Base-by-base conservation (phyloP, 2,329 filamentous ascomycete species). In the Leptodontidium sp. region DNA sequence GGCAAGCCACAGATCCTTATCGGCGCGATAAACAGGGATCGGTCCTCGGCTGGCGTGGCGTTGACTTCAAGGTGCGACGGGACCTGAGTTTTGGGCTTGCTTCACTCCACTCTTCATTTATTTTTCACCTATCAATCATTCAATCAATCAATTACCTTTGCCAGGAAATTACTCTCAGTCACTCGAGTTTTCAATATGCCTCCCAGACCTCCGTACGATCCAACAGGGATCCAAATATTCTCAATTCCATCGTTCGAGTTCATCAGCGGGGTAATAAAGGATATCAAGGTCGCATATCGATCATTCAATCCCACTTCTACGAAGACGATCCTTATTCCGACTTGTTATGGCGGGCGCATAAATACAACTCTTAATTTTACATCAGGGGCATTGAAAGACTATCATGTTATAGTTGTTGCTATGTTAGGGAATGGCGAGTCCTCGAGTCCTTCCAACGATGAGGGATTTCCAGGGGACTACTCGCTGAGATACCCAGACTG, bases 331-430 rank as follows among this genome's bases (percentile, higher is more conserved):
- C 75, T 88, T 15, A 81, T 88, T 14, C 82, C 84, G 29, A 88
- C 86, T 1, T 88, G 86, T 75, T 88, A 85, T 74, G 81, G 82
- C 5, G 86, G 87, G 29, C 80, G 80, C 9, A 81, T 89, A 21
- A 80, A 82, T 38, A 80, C 77, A 1, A 87, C 86, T 0, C 72
- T 84, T 2, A 85, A 80, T 55, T 87, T 86, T 71, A 78, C 82
- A 59, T 73, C 76, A 5, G 80, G 80, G 4, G 80, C 81, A 0
- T 74, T 85, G 1, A 75, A 84, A 40, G 69, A 77, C 32, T 76
- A 84, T 74, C 79, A 83, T 67, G 79, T 86, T 14, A 78, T 86
- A 45, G 81, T 84, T 15, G 78, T 84, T 7, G 83, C 83, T 8
- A 78, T 84, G 65, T 77, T 85, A 11, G 82, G 83, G 52, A 85